These are phyloP conservation scores for Aurantiochytrium sp. DNA, from an alignment of 108 stramenopile genomes.

Conservation along the genomic window DNA sequence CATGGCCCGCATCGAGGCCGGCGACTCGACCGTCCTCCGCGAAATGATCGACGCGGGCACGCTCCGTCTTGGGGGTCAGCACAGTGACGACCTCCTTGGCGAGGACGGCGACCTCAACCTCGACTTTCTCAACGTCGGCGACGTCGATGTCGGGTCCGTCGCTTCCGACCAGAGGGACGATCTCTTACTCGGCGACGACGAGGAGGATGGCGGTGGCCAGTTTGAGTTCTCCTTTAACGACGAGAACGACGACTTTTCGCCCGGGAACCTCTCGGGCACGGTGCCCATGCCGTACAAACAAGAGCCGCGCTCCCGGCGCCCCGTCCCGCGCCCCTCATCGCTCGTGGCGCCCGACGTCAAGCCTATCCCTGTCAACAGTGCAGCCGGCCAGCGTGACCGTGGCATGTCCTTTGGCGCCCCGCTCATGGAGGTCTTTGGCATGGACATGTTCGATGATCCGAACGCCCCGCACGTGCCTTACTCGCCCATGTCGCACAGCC, in stretches of 20 bases:
- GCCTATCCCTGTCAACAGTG: background rate
- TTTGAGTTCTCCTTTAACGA: conserved; percentile 15
- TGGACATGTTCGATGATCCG: background rate
- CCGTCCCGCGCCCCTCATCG: background rate
- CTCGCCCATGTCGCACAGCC: conserved; percentile 7
- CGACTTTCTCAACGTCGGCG: conserved; percentile 26
- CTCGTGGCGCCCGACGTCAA: background rate
- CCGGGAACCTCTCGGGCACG: background rate
- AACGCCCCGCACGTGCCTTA: background rate
- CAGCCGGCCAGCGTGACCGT: background rate
- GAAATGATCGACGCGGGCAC: conserved; percentile 9
- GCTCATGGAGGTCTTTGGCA: background rate
- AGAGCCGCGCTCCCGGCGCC: background rate
- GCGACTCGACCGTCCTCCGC: conserved; percentile 38
- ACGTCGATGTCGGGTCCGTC: conserved; percentile 25
- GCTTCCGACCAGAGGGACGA: conserved; percentile 23
- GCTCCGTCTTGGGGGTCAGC: background rate
- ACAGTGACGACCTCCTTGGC: background rate
- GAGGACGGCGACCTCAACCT: conserved; percentile 8
- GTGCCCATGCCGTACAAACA: background rate
- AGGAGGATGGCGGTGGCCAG: background rate
- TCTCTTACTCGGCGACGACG: background rate
- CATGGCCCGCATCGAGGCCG: conserved; percentile 40
- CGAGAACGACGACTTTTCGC: background rate
- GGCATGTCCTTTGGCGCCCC: background rate